phyloP scores from a whole-genome alignment of 495 filamentous ascomycete species.

The Daldinia vernicosa region DNA sequence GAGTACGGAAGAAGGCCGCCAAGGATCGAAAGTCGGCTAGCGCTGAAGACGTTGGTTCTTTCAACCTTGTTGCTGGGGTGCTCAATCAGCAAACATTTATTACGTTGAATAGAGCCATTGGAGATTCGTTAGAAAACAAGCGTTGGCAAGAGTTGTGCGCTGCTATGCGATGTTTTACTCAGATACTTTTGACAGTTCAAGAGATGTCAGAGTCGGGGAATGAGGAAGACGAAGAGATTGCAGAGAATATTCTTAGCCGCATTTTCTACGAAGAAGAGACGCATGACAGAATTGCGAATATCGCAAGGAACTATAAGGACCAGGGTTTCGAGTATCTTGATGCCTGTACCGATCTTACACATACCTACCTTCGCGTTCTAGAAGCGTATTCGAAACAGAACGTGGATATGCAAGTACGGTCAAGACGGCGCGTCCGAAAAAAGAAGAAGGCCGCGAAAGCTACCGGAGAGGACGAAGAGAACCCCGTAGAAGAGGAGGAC shows the following conservation, averaged over 20 bases:
- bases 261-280: conserved; percentile 98
- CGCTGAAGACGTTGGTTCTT: conserved; percentile 74
- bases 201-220: conserved; percentile 86
- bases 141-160: conserved; percentile 87
- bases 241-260: conserved; percentile 94
- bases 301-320: conserved; percentile 84
- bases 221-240: conserved; percentile 97
- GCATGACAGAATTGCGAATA: conserved; percentile 82
- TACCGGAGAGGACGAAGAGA: conserved; percentile 51
- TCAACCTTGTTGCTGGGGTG: conserved; percentile 85
- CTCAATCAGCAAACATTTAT: conserved; percentile 93
- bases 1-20: conserved; percentile 70
- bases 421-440: conserved; percentile 70
- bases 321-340: conserved; percentile 95
- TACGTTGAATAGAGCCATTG: conserved; percentile 83
- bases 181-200: conserved; percentile 89
- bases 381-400: conserved; percentile 96
- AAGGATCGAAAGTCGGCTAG: conserved; percentile 53
- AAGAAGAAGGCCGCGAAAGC: conserved; percentile 70
- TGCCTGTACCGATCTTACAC: conserved; percentile 86
- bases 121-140: conserved; percentile 79
- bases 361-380: conserved; percentile 91
- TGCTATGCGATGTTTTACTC: conserved; percentile 89
- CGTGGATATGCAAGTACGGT: conserved; percentile 88
- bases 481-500: conserved; percentile 59